phyloP scores from a whole-genome alignment of 345 rosid species.

The Camelina neglecta region DNA sequence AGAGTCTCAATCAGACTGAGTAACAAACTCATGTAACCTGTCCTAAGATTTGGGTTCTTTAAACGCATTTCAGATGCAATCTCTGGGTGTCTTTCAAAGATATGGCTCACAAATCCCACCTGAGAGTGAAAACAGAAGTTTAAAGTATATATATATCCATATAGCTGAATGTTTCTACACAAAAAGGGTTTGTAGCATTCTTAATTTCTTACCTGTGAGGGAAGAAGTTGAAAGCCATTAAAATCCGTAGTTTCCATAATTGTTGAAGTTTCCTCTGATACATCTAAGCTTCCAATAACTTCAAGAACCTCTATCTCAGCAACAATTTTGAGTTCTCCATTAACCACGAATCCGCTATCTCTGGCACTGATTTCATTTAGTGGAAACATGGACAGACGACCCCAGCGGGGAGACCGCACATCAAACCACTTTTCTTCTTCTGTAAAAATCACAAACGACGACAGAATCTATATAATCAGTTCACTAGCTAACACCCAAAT shows the following conservation, averaged over 20 bases:
- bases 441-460: not conserved
- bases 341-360: slow-evolving; percentile 45
- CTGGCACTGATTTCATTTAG: not conserved
- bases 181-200: not conserved
- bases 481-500: not conserved
- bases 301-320: slow-evolving; percentile 55
- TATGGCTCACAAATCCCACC: slow-evolving; percentile 6
- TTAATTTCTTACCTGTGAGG: slow-evolving; percentile 12
- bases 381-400: not conserved
- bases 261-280: not conserved
- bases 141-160: not conserved
- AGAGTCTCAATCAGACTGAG: slow-evolving; percentile 30
- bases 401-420: not conserved
- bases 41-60: slow-evolving; percentile 21
- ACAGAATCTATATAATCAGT: not conserved
- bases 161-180: no score
- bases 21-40: slow-evolving; percentile 39
- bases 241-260: not conserved
- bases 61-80: slow-evolving; percentile 21
- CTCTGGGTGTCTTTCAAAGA: slow-evolving; percentile 39
- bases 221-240: slow-evolving; percentile 8
- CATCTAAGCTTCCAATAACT: slow-evolving; percentile 15
- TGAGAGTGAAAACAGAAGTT: not conserved
- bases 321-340: slow-evolving; percentile 63
- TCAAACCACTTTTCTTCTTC: slow-evolving; percentile 1